phyloP scores from a whole-genome alignment of 805 yeast genomes.

The Barnettozyma californica region DNA sequence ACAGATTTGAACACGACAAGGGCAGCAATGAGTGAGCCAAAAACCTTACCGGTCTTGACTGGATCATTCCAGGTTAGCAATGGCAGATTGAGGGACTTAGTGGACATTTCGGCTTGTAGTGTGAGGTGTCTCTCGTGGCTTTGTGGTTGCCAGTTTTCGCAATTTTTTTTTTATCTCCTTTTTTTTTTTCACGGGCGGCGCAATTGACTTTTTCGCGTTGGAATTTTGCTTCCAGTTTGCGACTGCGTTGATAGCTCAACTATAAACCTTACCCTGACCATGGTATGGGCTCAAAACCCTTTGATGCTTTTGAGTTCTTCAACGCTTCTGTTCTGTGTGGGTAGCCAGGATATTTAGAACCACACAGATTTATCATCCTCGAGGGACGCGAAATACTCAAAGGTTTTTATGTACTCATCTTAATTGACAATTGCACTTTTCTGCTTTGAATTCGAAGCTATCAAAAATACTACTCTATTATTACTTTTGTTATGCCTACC shows the following conservation, averaged over 20 bases:
- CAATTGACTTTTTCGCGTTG: background rate
- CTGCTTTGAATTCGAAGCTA: too few species aligned
- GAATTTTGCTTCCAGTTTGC: too few species aligned
- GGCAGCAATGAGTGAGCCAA: constrained; percentile 54
- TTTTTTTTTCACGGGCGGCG: background rate
- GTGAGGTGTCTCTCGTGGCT: background rate
- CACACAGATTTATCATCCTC: too few species aligned
- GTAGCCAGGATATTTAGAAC: too few species aligned
- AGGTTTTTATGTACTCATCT: too few species aligned
- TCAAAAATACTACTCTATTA: too few species aligned
- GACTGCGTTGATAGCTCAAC: background rate
- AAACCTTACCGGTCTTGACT: constrained; percentile 65
- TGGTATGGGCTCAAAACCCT: background rate
- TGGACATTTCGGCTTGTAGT: constrained; percentile 4
- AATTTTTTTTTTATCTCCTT: background rate
- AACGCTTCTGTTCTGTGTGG: too few species aligned
- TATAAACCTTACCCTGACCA: background rate
- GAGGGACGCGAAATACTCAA: too few species aligned
- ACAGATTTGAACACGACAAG: constrained; percentile 57
- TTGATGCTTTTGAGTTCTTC: too few species aligned
- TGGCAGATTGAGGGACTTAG: constrained; percentile 14
- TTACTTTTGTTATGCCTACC: too few species aligned
- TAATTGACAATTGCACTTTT: too few species aligned
- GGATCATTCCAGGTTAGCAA: constrained; percentile 77
- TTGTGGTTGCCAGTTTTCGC: background rate